Evolutionary conservation across 2,329 filamentous ascomycete genomes (phyloP).

Genomic region (Myriosclerotinia scirpicola): DNA sequence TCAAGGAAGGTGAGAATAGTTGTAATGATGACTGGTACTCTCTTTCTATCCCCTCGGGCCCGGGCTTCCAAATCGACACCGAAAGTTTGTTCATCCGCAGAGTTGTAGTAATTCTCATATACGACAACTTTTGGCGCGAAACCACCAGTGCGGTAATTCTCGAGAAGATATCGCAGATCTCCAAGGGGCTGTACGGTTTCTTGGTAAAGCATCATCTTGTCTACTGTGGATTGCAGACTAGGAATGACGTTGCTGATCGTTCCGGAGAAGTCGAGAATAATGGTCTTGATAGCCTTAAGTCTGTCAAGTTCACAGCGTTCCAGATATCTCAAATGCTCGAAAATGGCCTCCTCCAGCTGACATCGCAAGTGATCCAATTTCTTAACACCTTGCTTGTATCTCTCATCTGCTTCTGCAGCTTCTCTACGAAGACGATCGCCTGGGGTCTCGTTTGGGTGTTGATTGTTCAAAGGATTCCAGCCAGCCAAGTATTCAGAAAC

Average conservation of each 20-base stretch:
- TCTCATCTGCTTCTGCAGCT: conserved; percentile 85
- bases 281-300: conserved; percentile 96
- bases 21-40: conserved; percentile 88
- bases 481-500: conserved; percentile 86
- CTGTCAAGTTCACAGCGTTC: conserved; percentile 96
- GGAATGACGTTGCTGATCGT: conserved; percentile 98
- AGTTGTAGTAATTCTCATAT: conserved; percentile 99
- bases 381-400: conserved; percentile 83
- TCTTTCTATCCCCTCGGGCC: conserved; percentile 90
- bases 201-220: conserved; percentile 99
- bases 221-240: conserved; percentile 89
- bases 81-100: conserved; percentile 95
- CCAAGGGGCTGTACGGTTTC: conserved; percentile 94
- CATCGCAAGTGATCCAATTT: conserved; percentile 90
- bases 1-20: conserved; percentile 93
- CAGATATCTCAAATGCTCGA: conserved; percentile 90
- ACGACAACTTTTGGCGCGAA: conserved; percentile 88
- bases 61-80: conserved; percentile 96
- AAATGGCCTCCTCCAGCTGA: conserved; percentile 92
- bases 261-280: conserved; percentile 95
- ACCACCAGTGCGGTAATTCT: conserved; percentile 94
- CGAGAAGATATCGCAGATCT: conserved; percentile 88
- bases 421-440: conserved; percentile 84
- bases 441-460: conserved; percentile 90
- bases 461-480: conserved; percentile 91